A percentile compares a stretch with the other conserved stretches of the same genome.
Conservation (phyloP, 768 basidiomycete genomes). For the Favolaschia claudopus region DNA sequence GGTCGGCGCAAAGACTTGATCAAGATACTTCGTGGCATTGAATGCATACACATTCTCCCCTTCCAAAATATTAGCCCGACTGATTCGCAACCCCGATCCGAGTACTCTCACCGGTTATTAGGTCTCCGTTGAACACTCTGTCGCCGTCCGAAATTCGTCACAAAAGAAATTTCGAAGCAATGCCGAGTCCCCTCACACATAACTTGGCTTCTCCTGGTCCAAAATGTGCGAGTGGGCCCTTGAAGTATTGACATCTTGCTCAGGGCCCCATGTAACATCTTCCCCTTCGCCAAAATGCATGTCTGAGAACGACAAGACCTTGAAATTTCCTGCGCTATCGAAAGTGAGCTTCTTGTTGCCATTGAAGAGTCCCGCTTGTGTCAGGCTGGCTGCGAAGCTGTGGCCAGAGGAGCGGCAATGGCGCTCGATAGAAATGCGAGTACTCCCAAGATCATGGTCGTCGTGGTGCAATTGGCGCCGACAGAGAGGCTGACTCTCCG, state of each 20-base stretch:
- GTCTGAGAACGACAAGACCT: conserved; percentile 28
- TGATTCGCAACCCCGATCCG: neutral
- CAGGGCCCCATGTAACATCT: conserved; percentile 18
- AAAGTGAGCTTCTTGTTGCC: conserved; percentile 20
- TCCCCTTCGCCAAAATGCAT: conserved; percentile 28
- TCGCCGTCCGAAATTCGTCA: neutral
- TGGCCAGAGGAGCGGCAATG: conserved; percentile 11
- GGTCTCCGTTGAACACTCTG: conserved; percentile 27
- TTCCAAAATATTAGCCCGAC: neutral
- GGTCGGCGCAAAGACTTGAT: conserved; percentile 22
- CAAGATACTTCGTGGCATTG: conserved; percentile 28
- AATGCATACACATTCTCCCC: conserved; percentile 23
- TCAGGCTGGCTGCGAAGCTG: conserved; percentile 16
- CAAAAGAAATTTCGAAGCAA: neutral
- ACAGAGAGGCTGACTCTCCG: too few species aligned
- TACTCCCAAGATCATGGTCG: conserved; percentile 7
- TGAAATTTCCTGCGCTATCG: conserved; percentile 22
- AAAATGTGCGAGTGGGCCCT: conserved; percentile 6
- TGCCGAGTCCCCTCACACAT: conserved; percentile 23
- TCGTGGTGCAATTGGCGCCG: neutral
- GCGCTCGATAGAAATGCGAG: conserved; percentile 14
- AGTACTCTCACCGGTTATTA: conserved; percentile 21
- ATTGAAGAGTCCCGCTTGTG: neutral
- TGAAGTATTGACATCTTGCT: conserved; percentile 20
- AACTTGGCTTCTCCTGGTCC: conserved; percentile 21